Conservation (phyloP, 257 asterid genomes). For the Nyctanthes arbortristis region DNA sequence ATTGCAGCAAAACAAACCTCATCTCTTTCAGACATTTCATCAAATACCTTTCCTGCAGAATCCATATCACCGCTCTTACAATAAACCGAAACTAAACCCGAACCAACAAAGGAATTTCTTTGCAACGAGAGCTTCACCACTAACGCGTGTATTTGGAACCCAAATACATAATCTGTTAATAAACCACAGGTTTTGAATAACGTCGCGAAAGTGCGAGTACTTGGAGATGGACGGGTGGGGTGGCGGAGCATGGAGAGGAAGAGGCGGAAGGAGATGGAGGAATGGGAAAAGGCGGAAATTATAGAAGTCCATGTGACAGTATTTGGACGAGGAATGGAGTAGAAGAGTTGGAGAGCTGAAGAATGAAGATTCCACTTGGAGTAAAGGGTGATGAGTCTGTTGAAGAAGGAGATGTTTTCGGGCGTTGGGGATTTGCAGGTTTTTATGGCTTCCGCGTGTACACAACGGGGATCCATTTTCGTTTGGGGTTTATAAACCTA, state of each 20-base stretch:
- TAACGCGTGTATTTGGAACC: conserved; percentile 60
- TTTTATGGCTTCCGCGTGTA: conserved; percentile 59
- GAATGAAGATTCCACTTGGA: conserved; percentile 51
- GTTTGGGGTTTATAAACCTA: conserved; percentile 9
- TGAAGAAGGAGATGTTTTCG: conserved; percentile 47
- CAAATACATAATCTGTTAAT: conserved; percentile 32
- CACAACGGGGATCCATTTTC: conserved; percentile 53
- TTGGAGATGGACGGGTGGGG: conserved; percentile 47
- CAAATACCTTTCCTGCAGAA: conserved; percentile 60
- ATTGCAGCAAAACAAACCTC: conserved; percentile 68
- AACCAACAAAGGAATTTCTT: conserved; percentile 52
- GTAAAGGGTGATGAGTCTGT: conserved; percentile 75
- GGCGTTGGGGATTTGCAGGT: conserved; percentile 32
- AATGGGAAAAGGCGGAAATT: conserved; percentile 54
- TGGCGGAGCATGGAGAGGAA: conserved; percentile 81
- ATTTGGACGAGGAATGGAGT: conserved; percentile 61
- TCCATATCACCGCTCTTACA: conserved; percentile 36
- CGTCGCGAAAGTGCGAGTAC: conserved; percentile 57
- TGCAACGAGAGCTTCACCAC: conserved; percentile 47
- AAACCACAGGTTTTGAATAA: conserved; percentile 63
- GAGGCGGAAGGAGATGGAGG: conserved; percentile 48
- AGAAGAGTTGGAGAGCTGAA: conserved; percentile 58
- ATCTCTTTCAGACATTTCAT: conserved; percentile 61
- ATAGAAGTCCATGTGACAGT: conserved; percentile 78
- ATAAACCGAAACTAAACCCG: conserved; percentile 58